These are phyloP conservation scores for Monosporascus sp. DNA, from an alignment of 2,329 filamentous ascomycete genomes.

Conservation along the genomic window DNA sequence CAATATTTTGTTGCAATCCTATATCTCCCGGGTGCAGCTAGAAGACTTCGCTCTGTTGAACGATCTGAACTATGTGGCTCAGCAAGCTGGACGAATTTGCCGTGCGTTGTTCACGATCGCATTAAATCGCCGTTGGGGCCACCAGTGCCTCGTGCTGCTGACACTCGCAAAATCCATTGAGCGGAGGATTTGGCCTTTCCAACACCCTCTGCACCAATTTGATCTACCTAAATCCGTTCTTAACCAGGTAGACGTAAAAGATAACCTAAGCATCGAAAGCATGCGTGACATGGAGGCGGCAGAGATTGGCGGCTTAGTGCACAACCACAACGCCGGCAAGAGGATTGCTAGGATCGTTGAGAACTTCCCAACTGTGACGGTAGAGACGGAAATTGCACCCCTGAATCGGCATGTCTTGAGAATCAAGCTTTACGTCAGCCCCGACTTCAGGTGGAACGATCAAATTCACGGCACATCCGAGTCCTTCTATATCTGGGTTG, in stretches of 20 bases:
- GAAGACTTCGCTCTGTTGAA: slow-evolving; percentile 94
- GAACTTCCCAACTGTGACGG: slow-evolving; percentile 85
- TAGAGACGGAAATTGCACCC: slow-evolving; percentile 93
- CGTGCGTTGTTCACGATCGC: slow-evolving; percentile 96
- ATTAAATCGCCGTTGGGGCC: slow-evolving; percentile 89
- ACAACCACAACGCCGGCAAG: slow-evolving; percentile 82
- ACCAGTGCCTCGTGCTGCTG: slow-evolving; percentile 86
- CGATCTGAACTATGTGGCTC: slow-evolving; percentile 89
- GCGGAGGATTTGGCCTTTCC: slow-evolving; percentile 89
- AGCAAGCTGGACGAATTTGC: slow-evolving; percentile 92
- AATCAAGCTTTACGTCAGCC: slow-evolving; percentile 80
- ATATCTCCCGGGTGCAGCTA: slow-evolving; percentile 80
- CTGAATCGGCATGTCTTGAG: slow-evolving; percentile 90
- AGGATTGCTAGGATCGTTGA: slow-evolving; percentile 76
- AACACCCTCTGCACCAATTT: slow-evolving; percentile 93
- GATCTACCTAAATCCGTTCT: slow-evolving; percentile 81
- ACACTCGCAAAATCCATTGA: slow-evolving; percentile 96
- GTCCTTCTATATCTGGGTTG: slow-evolving; percentile 98
- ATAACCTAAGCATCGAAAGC: slow-evolving; percentile 69
- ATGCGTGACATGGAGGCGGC: slow-evolving; percentile 89
- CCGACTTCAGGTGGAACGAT: slow-evolving; percentile 94
- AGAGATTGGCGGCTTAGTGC: slow-evolving; percentile 86
- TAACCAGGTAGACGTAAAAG: slow-evolving; percentile 78
- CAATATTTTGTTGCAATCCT: slow-evolving; percentile 89
- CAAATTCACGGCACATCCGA: slow-evolving; percentile 90